Percentiles rank a stretch among this genome's conserved stretches.
These are phyloP conservation scores for Lecanoromycetidae sp. DNA, from an alignment of 2,329 filamentous ascomycete species.

Conservation along the genomic window DNA sequence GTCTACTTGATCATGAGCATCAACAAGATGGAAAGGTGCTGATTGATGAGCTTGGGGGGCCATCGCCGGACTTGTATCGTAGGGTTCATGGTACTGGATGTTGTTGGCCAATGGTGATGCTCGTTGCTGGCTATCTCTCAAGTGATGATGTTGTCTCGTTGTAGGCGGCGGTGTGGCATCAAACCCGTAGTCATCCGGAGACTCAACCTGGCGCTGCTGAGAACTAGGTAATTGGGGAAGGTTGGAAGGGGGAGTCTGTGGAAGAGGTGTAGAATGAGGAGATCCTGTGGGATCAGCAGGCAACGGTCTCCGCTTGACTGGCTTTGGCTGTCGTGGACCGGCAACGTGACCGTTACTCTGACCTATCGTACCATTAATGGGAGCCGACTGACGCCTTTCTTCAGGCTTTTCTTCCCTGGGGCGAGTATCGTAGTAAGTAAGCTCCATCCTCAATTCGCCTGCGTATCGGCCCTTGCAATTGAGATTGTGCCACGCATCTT, in stretches of 20 bases:
- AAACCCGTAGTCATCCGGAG: slow-evolving; percentile 6
- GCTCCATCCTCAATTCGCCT: slow-evolving; percentile 84
- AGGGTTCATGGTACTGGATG: background rate
- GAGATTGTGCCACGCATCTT: slow-evolving; percentile 80
- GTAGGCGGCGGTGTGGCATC: slow-evolving; percentile 2
- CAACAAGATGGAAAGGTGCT: background rate
- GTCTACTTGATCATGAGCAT: background rate
- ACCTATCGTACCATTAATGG: slow-evolving; percentile 16
- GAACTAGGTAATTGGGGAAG: background rate
- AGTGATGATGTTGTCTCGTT: background rate
- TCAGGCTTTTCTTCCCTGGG: slow-evolving; percentile 56
- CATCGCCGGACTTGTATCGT: background rate
- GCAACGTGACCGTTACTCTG: slow-evolving; percentile 17
- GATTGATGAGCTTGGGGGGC: background rate
- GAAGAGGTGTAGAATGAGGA: slow-evolving; percentile 21
- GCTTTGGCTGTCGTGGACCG: slow-evolving; percentile 43
- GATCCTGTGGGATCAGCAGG: slow-evolving; percentile 58
- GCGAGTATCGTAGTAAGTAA: slow-evolving; percentile 88
- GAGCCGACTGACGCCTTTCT: slow-evolving; percentile 22
- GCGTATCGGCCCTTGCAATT: slow-evolving; percentile 89
- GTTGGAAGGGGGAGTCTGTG: slow-evolving; percentile 8
- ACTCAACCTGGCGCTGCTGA: slow-evolving; percentile 8
- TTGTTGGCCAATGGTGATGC: background rate
- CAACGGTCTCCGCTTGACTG: slow-evolving; percentile 71
- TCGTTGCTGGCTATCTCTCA: background rate